phyloP scores from a whole-genome alignment of 768 basidiomycete species.

The Hericium coralloides region DNA sequence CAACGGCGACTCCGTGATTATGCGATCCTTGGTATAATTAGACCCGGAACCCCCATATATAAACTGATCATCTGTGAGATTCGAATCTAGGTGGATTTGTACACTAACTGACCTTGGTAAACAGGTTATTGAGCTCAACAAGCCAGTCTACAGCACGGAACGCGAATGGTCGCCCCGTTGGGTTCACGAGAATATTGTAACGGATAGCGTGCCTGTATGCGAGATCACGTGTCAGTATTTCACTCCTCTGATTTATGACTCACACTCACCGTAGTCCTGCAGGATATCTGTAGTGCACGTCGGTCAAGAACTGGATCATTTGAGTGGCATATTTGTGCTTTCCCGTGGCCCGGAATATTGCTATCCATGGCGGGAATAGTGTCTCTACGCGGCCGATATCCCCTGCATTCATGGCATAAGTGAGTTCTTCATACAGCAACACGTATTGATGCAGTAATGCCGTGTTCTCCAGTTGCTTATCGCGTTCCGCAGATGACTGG shows the following conservation, averaged over 20 bases:
- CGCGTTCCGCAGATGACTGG: background rate
- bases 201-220: constrained; percentile 15
- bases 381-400: constrained; percentile 27
- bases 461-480: background rate
- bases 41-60: background rate
- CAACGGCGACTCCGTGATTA: background rate
- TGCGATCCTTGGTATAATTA: background rate
- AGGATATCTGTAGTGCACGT: constrained; percentile 18
- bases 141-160: constrained; percentile 32
- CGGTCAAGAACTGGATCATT: constrained; percentile 15
- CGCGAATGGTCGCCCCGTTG: constrained; percentile 20
- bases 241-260: background rate
- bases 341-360: constrained; percentile 20
- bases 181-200: constrained; percentile 24
- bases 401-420: background rate
- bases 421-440: background rate
- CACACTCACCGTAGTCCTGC: constrained; percentile 6
- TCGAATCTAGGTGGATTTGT: no score
- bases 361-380: constrained; percentile 20
- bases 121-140: constrained; percentile 34
- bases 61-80: background rate
- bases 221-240: no score
- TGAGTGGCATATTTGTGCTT: constrained; percentile 24
- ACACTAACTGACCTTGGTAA: constrained; percentile 25
- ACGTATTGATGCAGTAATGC: constrained; percentile 11